Conservation (phyloP, 371 early-diverging fungal species). For the Phascolomyces articulosus region DNA sequence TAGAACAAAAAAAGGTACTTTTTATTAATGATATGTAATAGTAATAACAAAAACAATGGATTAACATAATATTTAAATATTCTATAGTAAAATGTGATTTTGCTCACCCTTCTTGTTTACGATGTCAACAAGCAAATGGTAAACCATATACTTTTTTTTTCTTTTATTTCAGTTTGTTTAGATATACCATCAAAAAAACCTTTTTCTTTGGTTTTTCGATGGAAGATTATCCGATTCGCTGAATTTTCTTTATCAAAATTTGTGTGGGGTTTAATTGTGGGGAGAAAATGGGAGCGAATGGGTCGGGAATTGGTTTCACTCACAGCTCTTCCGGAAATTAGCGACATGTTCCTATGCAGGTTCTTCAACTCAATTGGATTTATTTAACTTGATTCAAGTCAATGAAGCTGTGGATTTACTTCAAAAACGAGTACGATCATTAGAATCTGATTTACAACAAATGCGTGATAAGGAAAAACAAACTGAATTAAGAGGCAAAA, state of each 20-base stretch:
- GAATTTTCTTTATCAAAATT: no score
- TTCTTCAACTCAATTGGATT: slow-evolving; percentile 31
- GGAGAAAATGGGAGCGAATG: no score
- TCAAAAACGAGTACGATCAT: slow-evolving; percentile 23
- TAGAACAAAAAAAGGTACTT: slow-evolving; percentile 12
- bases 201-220: no score
- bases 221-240: no score
- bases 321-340: slow-evolving; percentile 6
- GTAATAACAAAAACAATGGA: no score
- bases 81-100: slow-evolving; percentile 54
- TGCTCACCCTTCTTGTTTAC: slow-evolving; percentile 45
- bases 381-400: slow-evolving; percentile 30
- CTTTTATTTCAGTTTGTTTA: background rate
- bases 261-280: no score
- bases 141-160: slow-evolving; percentile 1
- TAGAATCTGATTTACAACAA: slow-evolving; percentile 20
- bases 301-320: no score
- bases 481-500: background rate
- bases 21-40: background rate
- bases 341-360: slow-evolving; percentile 32
- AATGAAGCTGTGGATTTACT: slow-evolving; percentile 29
- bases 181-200: no score
- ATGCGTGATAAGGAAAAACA: slow-evolving; percentile 3
- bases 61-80: background rate
- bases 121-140: slow-evolving; percentile 52